Conservation (phyloP, 2,329 filamentous ascomycete species). For the Chalara sp. region DNA sequence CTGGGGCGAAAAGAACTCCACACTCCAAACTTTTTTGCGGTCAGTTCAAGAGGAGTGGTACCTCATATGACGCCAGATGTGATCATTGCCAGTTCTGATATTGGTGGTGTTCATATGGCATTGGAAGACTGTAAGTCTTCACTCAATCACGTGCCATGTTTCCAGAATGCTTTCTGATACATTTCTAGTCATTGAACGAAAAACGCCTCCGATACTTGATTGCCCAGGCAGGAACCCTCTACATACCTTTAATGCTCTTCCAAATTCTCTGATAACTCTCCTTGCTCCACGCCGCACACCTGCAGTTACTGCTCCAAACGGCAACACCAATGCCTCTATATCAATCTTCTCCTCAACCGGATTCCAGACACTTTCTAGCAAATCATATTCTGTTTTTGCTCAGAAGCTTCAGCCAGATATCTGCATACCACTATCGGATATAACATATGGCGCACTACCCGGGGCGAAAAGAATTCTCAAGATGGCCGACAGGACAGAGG, state of each 20-base stretch:
- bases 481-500: slow-evolving; percentile 81
- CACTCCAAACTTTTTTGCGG: slow-evolving; percentile 76
- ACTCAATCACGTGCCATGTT: too few relatives aligned
- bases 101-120: slow-evolving; percentile 70
- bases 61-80: slow-evolving; percentile 89
- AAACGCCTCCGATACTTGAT: slow-evolving; percentile 43
- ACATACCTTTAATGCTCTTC: slow-evolving; percentile 70
- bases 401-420: slow-evolving; percentile 71
- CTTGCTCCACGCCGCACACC: slow-evolving; percentile 74
- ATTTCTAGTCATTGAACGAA: slow-evolving; percentile 46
- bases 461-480: slow-evolving; percentile 68
- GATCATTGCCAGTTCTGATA: slow-evolving; percentile 54
- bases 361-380: slow-evolving; percentile 63
- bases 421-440: slow-evolving; percentile 70
- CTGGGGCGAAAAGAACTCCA: slow-evolving; percentile 57
- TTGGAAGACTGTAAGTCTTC: slow-evolving; percentile 80
- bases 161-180: slow-evolving; percentile 3
- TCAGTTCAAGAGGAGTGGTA: slow-evolving; percentile 76
- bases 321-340: slow-evolving; percentile 64
- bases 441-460: slow-evolving; percentile 49
- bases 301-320: slow-evolving; percentile 62
- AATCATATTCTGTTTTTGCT: slow-evolving; percentile 62
- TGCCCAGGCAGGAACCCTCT: slow-evolving; percentile 42
- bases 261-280: slow-evolving; percentile 58
- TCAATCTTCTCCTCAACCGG: slow-evolving; percentile 82